A percentile compares a stretch with the other conserved stretches of the same genome.
These are phyloP conservation scores for Glycine tomentella DNA, from an alignment of 306 rosid genomes.

Conservation along the genomic window DNA sequence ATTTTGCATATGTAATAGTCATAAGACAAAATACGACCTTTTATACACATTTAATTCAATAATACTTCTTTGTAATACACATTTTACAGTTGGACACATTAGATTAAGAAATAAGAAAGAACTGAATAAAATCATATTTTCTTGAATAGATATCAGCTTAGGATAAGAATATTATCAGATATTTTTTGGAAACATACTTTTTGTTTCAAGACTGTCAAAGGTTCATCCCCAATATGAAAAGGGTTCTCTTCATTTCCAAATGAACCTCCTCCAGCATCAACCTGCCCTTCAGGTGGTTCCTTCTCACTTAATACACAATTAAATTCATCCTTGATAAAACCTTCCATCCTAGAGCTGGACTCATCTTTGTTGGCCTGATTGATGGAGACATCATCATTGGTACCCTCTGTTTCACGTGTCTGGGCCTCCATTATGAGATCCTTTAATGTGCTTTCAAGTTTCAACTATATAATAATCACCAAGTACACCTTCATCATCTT, in stretches of 20 bases:
- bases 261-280: slow-evolving; percentile 42
- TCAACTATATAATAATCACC: slow-evolving; percentile 38
- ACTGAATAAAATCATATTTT: slow-evolving; percentile 18
- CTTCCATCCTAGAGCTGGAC: slow-evolving; percentile 48
- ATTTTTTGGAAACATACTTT: slow-evolving; percentile 36
- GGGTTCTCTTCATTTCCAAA: slow-evolving; percentile 43
- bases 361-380: slow-evolving; percentile 34
- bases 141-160: slow-evolving; percentile 16
- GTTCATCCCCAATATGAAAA: slow-evolving; percentile 36
- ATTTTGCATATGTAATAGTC: slow-evolving; percentile 7
- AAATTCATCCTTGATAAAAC: slow-evolving; percentile 43
- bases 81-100: slow-evolving; percentile 39
- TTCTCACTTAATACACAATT: slow-evolving; percentile 40
- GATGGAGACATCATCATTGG: slow-evolving; percentile 33
- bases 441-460: slow-evolving; percentile 46
- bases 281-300: slow-evolving; percentile 16
- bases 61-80: slow-evolving; percentile 24
- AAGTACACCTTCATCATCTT: slow-evolving; percentile 39
- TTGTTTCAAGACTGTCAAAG: slow-evolving; percentile 38
- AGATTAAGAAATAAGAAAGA: slow-evolving; percentile 16
- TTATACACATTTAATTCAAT: slow-evolving; percentile 12
- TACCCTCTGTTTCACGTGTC: slow-evolving; percentile 35
- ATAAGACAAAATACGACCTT: slow-evolving; percentile 15
- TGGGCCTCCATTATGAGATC: slow-evolving; percentile 55
- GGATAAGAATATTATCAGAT: slow-evolving; percentile 38